Conservation (phyloP, 768 basidiomycete genomes). For the Polyporus arcularius region DNA sequence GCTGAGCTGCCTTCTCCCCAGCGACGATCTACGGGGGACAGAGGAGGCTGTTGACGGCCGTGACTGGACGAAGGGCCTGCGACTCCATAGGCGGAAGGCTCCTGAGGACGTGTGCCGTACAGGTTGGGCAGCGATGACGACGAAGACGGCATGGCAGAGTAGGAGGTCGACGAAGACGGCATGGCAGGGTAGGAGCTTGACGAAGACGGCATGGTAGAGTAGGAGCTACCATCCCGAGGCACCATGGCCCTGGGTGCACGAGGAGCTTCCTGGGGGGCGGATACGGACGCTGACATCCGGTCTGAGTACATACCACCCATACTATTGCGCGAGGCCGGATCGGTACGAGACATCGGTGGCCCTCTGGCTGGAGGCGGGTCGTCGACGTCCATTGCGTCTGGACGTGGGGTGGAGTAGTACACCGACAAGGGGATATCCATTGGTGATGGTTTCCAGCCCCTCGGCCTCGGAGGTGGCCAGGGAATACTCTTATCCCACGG, state of each 20-base stretch:
- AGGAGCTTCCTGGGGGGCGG: slow-evolving; percentile 22
- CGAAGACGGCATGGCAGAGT: background rate
- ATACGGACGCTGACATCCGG: slow-evolving; percentile 19
- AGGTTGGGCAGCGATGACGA: background rate
- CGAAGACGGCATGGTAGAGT: background rate
- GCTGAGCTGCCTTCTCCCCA: background rate
- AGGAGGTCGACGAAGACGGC: background rate
- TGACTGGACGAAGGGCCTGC: background rate
- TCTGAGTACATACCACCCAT: slow-evolving; percentile 35
- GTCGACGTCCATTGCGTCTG: slow-evolving; percentile 23
- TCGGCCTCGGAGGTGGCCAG: background rate
- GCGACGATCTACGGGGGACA: background rate
- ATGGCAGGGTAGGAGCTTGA: background rate
- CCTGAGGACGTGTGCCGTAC: background rate
- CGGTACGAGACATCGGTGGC: slow-evolving; percentile 2
- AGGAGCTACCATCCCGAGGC: slow-evolving; percentile 2
- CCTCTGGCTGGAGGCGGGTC: slow-evolving; percentile 19
- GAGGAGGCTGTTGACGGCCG: background rate
- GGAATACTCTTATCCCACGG: background rate
- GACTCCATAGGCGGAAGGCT: background rate
- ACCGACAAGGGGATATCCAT: too few species aligned
- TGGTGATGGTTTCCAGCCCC: background rate
- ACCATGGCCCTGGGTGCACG: slow-evolving; percentile 37
- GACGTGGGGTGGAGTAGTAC: too few species aligned
- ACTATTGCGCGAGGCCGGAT: background rate